phyloP scores from a whole-genome alignment of 768 basidiomycete genomes.

The Leccinum incarnatum region DNA sequence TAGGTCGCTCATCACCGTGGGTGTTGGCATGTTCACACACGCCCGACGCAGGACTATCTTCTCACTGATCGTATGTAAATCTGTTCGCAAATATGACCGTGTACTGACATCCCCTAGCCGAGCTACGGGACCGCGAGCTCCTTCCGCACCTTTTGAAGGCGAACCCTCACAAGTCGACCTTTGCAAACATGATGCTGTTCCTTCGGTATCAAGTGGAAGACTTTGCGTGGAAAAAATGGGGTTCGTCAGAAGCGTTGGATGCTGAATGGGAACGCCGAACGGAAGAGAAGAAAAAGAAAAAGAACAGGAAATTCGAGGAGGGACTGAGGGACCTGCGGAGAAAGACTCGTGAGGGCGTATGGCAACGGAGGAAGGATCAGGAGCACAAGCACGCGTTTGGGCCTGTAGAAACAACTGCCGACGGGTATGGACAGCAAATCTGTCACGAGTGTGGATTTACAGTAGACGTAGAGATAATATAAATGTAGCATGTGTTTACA shows the following conservation, averaged over 20 bases:
- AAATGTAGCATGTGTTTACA: slow-evolving; percentile 10
- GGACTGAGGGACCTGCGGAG: slow-evolving; percentile 79
- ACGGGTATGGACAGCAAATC: slow-evolving; percentile 63
- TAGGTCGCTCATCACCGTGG: slow-evolving; percentile 31
- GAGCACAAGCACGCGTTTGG: slow-evolving; percentile 89
- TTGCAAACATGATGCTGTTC: slow-evolving; percentile 99
- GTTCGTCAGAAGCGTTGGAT: slow-evolving; percentile 87
- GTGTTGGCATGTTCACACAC: slow-evolving; percentile 1
- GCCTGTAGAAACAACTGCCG: slow-evolving; percentile 46
- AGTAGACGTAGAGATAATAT: slow-evolving; percentile 84
- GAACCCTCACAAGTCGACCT: slow-evolving; percentile 93
- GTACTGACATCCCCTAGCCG: slow-evolving; percentile 50
- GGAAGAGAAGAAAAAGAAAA: slow-evolving; percentile 82
- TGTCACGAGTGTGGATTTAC: slow-evolving; percentile 92
- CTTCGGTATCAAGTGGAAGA: slow-evolving; percentile 91
- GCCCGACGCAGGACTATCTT: slow-evolving; percentile 73
- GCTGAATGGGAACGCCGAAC: slow-evolving; percentile 78
- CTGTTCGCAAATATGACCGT: background rate
- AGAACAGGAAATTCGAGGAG: slow-evolving; percentile 94
- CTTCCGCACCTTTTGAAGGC: slow-evolving; percentile 93
- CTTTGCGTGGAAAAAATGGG: slow-evolving; percentile 99
- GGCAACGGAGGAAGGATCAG: slow-evolving; percentile 82
- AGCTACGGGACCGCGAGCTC: slow-evolving; percentile 86
- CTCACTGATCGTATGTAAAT: slow-evolving; percentile 77
- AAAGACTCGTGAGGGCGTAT: slow-evolving; percentile 84